Evolutionary conservation across 805 yeast genomes (phyloP), one percentile per base, ranked within the genome.

Genomic region (Grigorovia humatica): DNA sequence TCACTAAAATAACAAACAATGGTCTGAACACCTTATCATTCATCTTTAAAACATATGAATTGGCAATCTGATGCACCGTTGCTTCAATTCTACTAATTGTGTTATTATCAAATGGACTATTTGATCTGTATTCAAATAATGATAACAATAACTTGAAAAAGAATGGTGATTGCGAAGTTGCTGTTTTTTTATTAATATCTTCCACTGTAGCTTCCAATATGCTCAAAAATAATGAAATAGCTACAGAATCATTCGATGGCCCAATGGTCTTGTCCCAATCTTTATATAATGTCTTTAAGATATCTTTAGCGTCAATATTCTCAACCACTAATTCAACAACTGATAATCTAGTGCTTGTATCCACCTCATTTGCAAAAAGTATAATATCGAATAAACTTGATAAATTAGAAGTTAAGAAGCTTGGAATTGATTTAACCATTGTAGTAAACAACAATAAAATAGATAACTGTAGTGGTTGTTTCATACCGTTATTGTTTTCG

Each of bases 1-100:
- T 80, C 12, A 85, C 89, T 59, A 88, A 73, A 27, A 83, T 74
- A 7, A 90, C 91, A 70, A 93, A 93, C 63, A 88, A 73, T 18
- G 99, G 99, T 64, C 97, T 80, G 76, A 93, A 93, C 20, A 83
- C 79, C 71, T 88, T 88, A 66, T 93, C 99, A 65, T 93, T 93
- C 70, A 93, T 77, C 69, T 91, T 90, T 83, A 93, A 77, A 18
- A 91, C 95, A 58, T 81, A 83, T 23, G 74, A 73, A 57, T 91
- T 80, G 19, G 86, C 90, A 64, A 89, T 79, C 42, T 77, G 73
- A 59, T 85, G 84, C 63, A 85, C 79, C 11, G 84, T 77, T 18
- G 88, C 76, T 65, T 91, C 98, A 56, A 91, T 79, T 59, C 95
- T 78, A 65, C 85, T 82, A 57, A 86, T 73, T 12, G 95, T 83